These are phyloP conservation scores for Pyrenopolyporus hunteri DNA, from an alignment of 495 filamentous ascomycete genomes.

Conservation along the genomic window DNA sequence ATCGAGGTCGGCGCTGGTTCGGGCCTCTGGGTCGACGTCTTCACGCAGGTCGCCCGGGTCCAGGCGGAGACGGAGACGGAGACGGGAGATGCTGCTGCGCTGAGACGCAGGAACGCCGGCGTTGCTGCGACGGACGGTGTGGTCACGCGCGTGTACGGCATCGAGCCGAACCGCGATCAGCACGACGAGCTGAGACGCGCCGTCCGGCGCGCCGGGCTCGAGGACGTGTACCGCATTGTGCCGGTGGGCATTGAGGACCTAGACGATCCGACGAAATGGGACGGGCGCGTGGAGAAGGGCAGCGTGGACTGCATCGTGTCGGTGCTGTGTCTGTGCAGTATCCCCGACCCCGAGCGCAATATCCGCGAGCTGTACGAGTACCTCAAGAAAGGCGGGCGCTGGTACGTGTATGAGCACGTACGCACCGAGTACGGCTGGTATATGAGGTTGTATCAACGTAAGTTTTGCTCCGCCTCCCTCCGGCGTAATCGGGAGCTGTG, in stretches of 20 bases:
- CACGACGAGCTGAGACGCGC: slow-evolving; percentile 57
- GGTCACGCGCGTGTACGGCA: slow-evolving; percentile 66
- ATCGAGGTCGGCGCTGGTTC: slow-evolving; percentile 57
- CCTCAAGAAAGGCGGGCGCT: slow-evolving; percentile 68
- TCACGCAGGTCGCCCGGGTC: slow-evolving; percentile 18
- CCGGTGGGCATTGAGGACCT: slow-evolving; percentile 64
- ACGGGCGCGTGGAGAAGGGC: slow-evolving; percentile 53
- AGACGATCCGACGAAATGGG: slow-evolving; percentile 47
- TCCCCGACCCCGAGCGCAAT: slow-evolving; percentile 65
- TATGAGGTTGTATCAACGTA: slow-evolving; percentile 58
- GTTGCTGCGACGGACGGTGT: slow-evolving; percentile 2
- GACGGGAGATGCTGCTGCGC: not conserved
- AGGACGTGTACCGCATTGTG: slow-evolving; percentile 68
- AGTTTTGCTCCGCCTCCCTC: slow-evolving; percentile 45
- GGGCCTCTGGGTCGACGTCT: slow-evolving; percentile 54
- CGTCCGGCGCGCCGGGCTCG: slow-evolving; percentile 57
- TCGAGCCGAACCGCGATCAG: slow-evolving; percentile 67
- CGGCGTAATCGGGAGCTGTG: too few species aligned
- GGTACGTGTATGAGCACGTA: slow-evolving; percentile 79
- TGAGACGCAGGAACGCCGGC: slow-evolving; percentile 5
- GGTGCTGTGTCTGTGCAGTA: slow-evolving; percentile 74
- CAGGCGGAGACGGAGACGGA: not conserved
- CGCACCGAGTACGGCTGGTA: slow-evolving; percentile 50
- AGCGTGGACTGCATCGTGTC: slow-evolving; percentile 72
- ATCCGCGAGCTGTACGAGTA: slow-evolving; percentile 64